Evolutionary conservation across 257 asterid species (phyloP).

Genomic region (Solanum appendiculatum): DNA sequence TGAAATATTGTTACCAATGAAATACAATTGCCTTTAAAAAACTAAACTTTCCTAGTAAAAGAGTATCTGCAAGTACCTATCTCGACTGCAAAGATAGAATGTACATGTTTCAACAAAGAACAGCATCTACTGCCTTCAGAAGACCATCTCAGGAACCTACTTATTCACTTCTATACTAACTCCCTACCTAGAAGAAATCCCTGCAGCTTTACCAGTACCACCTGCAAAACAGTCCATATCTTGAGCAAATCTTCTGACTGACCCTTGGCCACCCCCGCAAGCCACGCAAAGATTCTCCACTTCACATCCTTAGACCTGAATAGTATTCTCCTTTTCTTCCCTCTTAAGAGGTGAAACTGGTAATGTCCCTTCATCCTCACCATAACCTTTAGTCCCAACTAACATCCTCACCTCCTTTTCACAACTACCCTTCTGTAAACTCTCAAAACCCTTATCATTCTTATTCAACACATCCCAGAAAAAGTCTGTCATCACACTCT

Average conservation of each 20-base stretch:
- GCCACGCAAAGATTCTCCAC: background rate
- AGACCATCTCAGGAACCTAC: constrained; percentile 31
- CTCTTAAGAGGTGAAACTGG: constrained; percentile 29
- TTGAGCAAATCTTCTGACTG: background rate
- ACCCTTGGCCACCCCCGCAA: background rate
- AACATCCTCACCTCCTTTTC: constrained; percentile 24
- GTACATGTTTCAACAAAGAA: constrained; percentile 39
- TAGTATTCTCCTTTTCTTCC: constrained; percentile 32
- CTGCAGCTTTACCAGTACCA: background rate
- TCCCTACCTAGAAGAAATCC: constrained; percentile 15
- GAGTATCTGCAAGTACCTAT: constrained; percentile 30
- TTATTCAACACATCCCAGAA: constrained; percentile 42
- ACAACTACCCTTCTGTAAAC: constrained; percentile 5
- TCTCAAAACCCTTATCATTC: constrained; percentile 9
- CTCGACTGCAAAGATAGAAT: constrained; percentile 35
- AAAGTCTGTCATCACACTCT: constrained; percentile 51
- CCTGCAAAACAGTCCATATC: background rate
- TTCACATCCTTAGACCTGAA: constrained; percentile 29
- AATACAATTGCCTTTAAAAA: constrained; percentile 15
- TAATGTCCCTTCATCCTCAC: constrained; percentile 29
- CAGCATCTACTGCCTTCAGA: constrained; percentile 24
- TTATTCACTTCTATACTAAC: constrained; percentile 32
- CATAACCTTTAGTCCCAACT: constrained; percentile 33
- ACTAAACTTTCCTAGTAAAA: constrained; percentile 24
- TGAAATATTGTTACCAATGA: constrained; percentile 9